Evolutionary conservation across 2,329 filamentous ascomycete genomes (phyloP), one percentile per base, ranked within the genome.

Genomic region (Penicillium corylophilum): DNA sequence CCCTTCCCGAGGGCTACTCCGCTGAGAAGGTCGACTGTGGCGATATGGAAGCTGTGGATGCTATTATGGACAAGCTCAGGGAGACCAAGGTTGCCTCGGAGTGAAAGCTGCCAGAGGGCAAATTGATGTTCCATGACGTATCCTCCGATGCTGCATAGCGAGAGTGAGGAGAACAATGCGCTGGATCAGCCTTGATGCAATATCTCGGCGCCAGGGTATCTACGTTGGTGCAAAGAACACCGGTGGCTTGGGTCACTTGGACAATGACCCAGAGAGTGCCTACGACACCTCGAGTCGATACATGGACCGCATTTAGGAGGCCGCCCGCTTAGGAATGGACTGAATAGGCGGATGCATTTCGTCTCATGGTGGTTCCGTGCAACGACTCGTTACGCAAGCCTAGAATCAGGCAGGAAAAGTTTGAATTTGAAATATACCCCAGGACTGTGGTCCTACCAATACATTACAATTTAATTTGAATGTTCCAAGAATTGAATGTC

Each of bases 31-130:
- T 93, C n/a, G 88, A 96, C 66, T 90, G 93, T 0, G 77, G 75
- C 18, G 85, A 96, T 70, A 97, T 97, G 94, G 88, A 91, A 47
- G 85, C 84, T 7, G 85, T 96, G 36, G 90, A 96, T 71, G 76
- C 72, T 26, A 75, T 95, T 44, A 90, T 95, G 69, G 77, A 82
- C 46, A 82, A 77, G 29, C 74, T 96, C 54, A 83, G 82, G 63
- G 79, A 83, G 44, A 67, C 68, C 47, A 55, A 61, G 15, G 56
- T 65, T 12, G 55, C 57, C 15, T 69, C 64, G n/a, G 62, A 63
- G 29, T 70, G 61, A 65, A 51, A 28, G 44, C 10, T 26, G 23
- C 18, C 16, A 24, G 29, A 39, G 23, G 16, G n/a, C 22, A 29
- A 24, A 41, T 41, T 50, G 13, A n/a, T 46, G 22, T 33, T 22